phyloP scores from a whole-genome alignment of 2,329 filamentous ascomycete genomes.

The Leptoxyphium fumago region DNA sequence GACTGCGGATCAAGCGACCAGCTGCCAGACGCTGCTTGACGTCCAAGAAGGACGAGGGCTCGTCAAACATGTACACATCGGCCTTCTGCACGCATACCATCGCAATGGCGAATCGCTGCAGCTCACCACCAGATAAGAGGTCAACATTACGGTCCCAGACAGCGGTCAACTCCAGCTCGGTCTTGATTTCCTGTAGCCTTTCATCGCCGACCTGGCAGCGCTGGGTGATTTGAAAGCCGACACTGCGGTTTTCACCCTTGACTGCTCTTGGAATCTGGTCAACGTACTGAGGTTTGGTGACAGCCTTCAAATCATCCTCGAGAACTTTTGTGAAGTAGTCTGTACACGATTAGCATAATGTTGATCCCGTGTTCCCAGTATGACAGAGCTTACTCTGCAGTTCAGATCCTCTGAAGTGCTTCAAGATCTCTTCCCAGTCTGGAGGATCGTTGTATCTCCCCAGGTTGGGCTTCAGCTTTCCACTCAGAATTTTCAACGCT shows the following conservation, averaged over 20 bases:
- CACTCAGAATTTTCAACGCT: constrained; percentile 95
- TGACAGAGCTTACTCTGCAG: constrained; percentile 59
- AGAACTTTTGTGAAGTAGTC: constrained; percentile 98
- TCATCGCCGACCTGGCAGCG: constrained; percentile 62
- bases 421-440: constrained; percentile 98
- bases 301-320: constrained; percentile 91
- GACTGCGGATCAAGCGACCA: constrained; percentile 78
- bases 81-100: constrained; percentile 91
- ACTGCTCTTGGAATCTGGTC: constrained; percentile 94
- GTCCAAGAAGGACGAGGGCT: constrained; percentile 97
- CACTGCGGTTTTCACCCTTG: constrained; percentile 60
- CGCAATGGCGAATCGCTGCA: constrained; percentile 95
- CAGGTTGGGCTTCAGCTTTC: constrained; percentile 96
- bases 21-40: constrained; percentile 96
- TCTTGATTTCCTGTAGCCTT: constrained; percentile 56
- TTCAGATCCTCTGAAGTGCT: constrained; percentile 95
- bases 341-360: constrained; percentile 18
- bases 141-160: constrained; percentile 85
- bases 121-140: constrained; percentile 86
- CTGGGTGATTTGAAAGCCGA: constrained; percentile 62
- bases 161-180: constrained; percentile 76
- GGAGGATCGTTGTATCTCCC: constrained; percentile 91
- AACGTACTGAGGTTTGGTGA: constrained; percentile 98
- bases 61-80: constrained; percentile 99
- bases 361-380: constrained; percentile 7